Percentiles rank a stretch among this genome's conserved stretches.
These are phyloP conservation scores for Beauveria asiatica DNA, from an alignment of 2,329 filamentous ascomycete genomes.

Conservation along the genomic window DNA sequence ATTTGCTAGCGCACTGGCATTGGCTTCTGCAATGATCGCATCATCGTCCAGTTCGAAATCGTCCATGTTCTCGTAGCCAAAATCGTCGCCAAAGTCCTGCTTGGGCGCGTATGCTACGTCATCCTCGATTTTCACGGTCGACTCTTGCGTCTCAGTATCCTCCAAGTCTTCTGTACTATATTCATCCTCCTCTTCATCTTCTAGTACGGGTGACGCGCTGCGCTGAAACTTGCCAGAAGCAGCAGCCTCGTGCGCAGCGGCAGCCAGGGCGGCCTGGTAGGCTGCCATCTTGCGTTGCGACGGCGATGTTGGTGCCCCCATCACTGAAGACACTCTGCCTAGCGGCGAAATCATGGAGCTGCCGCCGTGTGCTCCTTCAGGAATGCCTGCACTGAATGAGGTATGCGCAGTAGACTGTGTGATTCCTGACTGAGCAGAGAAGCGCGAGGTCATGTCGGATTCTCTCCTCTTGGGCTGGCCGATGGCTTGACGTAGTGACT, in stretches of 20 bases:
- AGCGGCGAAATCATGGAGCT: constrained; percentile 5
- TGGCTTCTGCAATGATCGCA: constrained; percentile 87
- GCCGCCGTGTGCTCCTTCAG: constrained; percentile 12
- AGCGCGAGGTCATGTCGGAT: constrained; percentile 37
- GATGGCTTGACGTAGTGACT: constrained; percentile 34
- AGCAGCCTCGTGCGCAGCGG: constrained; percentile 69
- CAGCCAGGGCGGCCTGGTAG: constrained; percentile 78
- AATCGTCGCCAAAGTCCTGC: constrained; percentile 38
- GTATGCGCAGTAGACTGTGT: constrained; percentile 45
- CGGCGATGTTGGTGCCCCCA: neutral
- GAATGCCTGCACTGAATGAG: constrained; percentile 31
- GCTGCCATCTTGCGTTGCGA: constrained; percentile 37
- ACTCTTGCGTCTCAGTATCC: constrained; percentile 19
- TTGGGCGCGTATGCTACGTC: constrained; percentile 38
- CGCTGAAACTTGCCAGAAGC: constrained; percentile 68
- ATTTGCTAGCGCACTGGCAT: constrained; percentile 84
- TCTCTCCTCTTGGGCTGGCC: constrained; percentile 30
- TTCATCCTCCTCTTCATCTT: constrained; percentile 16
- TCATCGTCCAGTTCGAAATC: constrained; percentile 72
- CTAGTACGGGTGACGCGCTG: constrained; percentile 36
- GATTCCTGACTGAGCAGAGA: constrained; percentile 35
- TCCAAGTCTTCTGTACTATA: constrained; percentile 2
- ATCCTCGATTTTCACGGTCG: constrained; percentile 46
- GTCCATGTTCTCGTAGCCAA: constrained; percentile 53
- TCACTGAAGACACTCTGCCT: neutral